Evolutionary conservation across 179 eudicot species (phyloP).

Genomic region (Spinacia oleracea): DNA sequence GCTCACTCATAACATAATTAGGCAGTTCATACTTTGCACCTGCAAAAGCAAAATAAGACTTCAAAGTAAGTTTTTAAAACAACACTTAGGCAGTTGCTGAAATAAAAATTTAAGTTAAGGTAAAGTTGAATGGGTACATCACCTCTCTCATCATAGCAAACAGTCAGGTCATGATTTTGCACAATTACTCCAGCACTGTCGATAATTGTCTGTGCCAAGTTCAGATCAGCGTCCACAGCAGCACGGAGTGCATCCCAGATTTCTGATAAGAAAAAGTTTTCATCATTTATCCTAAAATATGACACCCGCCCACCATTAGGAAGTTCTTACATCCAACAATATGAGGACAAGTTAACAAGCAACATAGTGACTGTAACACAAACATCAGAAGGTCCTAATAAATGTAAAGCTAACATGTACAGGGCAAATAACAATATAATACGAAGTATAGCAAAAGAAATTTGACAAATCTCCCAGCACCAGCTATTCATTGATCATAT

Average conservation of each 20-base stretch:
- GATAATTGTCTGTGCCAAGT: conserved; percentile 69
- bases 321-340: background rate
- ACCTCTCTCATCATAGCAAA: conserved; percentile 97
- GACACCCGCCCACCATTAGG: background rate
- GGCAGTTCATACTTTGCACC: conserved; percentile 93
- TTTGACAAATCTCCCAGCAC: background rate
- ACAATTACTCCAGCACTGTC: conserved; percentile 85
- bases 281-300: background rate
- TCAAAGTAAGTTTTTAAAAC: background rate
- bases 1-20: conserved; percentile 83
- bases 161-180: conserved; percentile 67
- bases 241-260: conserved; percentile 95
- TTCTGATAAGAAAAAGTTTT: conserved; percentile 43
- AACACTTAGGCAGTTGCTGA: no score
- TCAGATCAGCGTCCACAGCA: conserved; percentile 75
- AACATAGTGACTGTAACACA: background rate
- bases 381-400: background rate
- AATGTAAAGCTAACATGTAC: background rate
- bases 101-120: background rate
- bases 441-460: no score
- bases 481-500: background rate
- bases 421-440: background rate
- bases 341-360: background rate
- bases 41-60: conserved; percentile 34
- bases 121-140: background rate